Percentiles rank a stretch among this genome's conserved stretches.
Conservation (phyloP, 208 protist genomes). For the Kentomonas sorsogonicus region DNA sequence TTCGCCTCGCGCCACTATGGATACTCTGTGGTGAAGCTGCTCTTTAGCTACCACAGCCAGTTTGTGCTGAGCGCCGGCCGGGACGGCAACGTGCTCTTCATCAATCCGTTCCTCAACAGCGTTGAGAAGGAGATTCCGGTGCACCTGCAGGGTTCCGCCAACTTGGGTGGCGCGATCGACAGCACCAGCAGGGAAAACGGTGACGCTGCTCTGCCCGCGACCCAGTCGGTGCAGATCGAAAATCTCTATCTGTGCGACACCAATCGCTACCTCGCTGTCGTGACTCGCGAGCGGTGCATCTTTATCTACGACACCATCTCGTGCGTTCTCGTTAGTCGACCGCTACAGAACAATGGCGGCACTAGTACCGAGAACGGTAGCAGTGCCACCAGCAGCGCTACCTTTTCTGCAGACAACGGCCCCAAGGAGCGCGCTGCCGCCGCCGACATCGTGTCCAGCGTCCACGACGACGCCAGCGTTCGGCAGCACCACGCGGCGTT, state of each 20-base stretch:
- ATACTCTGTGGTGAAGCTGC: neutral
- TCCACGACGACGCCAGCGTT: constrained; percentile 19
- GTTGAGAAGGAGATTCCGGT: neutral
- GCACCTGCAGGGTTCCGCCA: neutral
- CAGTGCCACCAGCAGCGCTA: neutral
- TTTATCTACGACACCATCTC: constrained; percentile 78
- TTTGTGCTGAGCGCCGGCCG: no score
- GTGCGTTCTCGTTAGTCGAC: no score
- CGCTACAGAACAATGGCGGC: neutral
- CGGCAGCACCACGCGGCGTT: neutral
- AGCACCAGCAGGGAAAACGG: neutral
- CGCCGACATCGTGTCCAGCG: constrained; percentile 55
- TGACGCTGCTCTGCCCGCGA: neutral
- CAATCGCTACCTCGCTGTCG: constrained; percentile 53
- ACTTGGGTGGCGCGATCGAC: neutral
- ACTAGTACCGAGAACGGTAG: neutral
- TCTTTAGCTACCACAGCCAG: no score
- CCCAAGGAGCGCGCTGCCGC: no score
- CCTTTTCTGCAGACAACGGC: no score
- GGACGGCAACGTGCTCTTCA: neutral
- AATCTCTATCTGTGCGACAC: constrained; percentile 29
- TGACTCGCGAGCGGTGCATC: constrained; percentile 61
- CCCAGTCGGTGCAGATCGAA: constrained; percentile 14
- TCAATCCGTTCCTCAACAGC: neutral
- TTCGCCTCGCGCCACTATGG: neutral